Base-by-base conservation (phyloP, 306 rosid species). In the Carpinus viminea region DNA sequence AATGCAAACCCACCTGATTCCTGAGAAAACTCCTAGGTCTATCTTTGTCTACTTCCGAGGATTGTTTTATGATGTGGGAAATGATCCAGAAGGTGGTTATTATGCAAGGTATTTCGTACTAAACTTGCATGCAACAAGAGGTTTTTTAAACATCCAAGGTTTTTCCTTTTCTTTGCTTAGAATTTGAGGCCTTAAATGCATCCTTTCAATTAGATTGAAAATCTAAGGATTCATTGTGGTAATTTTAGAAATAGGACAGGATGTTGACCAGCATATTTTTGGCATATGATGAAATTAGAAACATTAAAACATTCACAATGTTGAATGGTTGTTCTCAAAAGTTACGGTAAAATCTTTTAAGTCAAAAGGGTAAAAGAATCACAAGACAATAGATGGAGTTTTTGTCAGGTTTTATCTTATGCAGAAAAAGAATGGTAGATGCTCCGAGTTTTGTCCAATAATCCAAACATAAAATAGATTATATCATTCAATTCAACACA, bases 81-180 rank as follows among this genome's bases (percentile, higher is more conserved):
- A 93, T 88, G 98, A 93, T 76, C 98, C 98, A 28, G 98, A 93
- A 85, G 98, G 98, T 84, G 98, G 98, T 75, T 93, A 93, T 77
- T 93, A 93, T 83, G 98, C 98, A 81, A 93, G 98, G 98, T 91
- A 83, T 48, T 82, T 79, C 31, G 68, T 43, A 26, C 52, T 76
- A 78, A 41, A 6, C 28, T 66, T 70, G 52, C 56, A 69, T 70
- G 52, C 53, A 45, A 70, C 62, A 52, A 48, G 70, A 76, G 73
- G 43, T 54, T 12, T 38, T 73, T 79, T 61, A 62, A 66, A 46
- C 60, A 48, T 53, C 68, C 21, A 28, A 83, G 53, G 55, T 3
- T 59, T 73, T 64, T 70, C 56, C 57, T 78, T 55, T 68, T 34
- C 48, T 45, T 68, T 54, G 26, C 51, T n/a, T 24, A 59, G 77